Evolutionary conservation across 176 grass and related monocot genomes (phyloP).

Genomic region (Eleusine coracana): DNA sequence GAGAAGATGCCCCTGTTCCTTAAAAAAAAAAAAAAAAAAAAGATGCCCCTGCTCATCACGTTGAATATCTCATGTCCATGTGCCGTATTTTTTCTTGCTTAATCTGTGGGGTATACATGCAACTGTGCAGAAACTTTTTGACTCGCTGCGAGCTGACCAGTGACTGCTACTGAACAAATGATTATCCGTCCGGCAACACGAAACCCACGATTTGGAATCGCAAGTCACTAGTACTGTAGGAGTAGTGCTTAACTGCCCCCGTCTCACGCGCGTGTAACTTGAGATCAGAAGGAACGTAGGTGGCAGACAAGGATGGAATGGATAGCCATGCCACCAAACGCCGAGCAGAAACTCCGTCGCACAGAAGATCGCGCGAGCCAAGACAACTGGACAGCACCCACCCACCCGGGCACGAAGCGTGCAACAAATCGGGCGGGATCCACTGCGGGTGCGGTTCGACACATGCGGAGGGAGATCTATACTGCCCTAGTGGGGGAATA

Average conservation of each 20-base stretch:
- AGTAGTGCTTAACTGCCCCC: not conserved
- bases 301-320: not conserved
- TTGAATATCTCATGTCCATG: not conserved
- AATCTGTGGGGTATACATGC: not conserved
- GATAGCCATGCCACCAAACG: not conserved
- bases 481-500: not conserved
- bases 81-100: not conserved
- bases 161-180: not conserved
- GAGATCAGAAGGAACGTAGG: not conserved
- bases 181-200: not conserved
- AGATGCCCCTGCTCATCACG: not conserved
- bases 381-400: constrained; percentile 6
- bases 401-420: not conserved
- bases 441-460: constrained; percentile 1
- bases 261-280: not conserved
- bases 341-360: not conserved
- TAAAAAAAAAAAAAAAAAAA: too few relatives aligned
- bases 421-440: constrained; percentile 22
- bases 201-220: not conserved
- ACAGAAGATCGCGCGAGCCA: not conserved
- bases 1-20: too few relatives aligned
- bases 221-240: not conserved
- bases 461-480: constrained; percentile 33
- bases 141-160: not conserved
- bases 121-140: not conserved